Evolutionary conservation across 495 filamentous ascomycete species (phyloP), one percentile per base, ranked within the genome.

Genomic region (Lichenothelia convexa): DNA sequence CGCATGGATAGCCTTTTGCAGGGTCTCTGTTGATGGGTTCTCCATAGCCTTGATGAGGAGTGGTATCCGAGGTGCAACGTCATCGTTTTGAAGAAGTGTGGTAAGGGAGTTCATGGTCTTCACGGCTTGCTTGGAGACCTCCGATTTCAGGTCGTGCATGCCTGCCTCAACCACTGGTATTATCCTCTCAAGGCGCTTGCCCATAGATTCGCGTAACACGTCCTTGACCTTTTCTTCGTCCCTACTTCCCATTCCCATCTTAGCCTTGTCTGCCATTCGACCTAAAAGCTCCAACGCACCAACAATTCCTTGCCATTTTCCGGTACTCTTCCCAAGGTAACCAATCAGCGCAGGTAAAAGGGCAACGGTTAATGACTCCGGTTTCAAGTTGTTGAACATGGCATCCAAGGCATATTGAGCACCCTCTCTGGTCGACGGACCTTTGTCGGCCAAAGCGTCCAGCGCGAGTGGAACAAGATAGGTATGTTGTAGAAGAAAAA

Each of bases 271-370:
- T 26, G 89, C 87, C 77, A 93, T 87, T 56, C 73, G 80, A 45
- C 84, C 81, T 39, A 99, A 59, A 32, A 93, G 60, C 44, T 72
- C 64, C 46, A 78, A 74, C 16, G 82, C 89, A 36, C 80, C 87
- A 26, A 93, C 79, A 21, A 77, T 78, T 13, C 89, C 87, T 57
- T 99, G 89, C 86, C 86, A 95, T 58, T 94, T 97, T 39, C 79
- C 84, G 16, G 78, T 72, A 37, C 69, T 67, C 54, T 80, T 87
- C 50, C 67, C 64, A 11, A 94, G 62, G 53, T 93, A 93, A 24
- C 62, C 50, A 36, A 68, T 60, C 30, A 95, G 56, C 5, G 71
- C 67, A 4, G 84, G 81, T 21, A 93, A 58, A 16, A 94, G 68
- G 11, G 75, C 82, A 36, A 72, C 71, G 39, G 87, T 77, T 44